phyloP scores from a whole-genome alignment of 768 basidiomycete species.

The Scleroderma citrinum region DNA sequence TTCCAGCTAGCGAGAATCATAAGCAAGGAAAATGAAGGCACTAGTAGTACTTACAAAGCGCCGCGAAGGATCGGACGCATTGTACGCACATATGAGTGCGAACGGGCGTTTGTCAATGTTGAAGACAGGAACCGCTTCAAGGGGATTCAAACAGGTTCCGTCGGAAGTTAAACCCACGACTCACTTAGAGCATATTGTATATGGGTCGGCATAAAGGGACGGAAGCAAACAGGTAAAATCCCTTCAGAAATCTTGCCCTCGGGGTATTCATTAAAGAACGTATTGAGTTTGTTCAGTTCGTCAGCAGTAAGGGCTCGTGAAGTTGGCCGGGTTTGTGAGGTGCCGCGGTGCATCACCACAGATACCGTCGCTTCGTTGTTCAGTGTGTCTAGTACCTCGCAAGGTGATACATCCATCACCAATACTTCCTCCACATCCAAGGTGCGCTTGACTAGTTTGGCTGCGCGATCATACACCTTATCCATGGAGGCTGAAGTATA shows the following conservation, averaged over 20 bases:
- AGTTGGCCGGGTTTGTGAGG: conserved; percentile 45
- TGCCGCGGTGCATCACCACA: conserved; percentile 66
- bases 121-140: conserved; percentile 80
- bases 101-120: conserved; percentile 92
- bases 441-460: conserved; percentile 82
- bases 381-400: conserved; percentile 76
- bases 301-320: conserved; percentile 55
- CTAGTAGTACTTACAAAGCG: conserved; percentile 57
- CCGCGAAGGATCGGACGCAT: conserved; percentile 71
- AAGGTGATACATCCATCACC: conserved; percentile 89
- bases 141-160: conserved; percentile 6
- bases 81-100: conserved; percentile 87
- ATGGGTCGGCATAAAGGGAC: conserved; percentile 71
- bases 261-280: conserved; percentile 73
- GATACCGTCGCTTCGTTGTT: conserved; percentile 55
- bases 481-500: conserved; percentile 57
- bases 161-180: conserved; percentile 20
- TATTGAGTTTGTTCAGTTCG: conserved; percentile 69
- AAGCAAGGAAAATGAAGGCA: conserved; percentile 3
- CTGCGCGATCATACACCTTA: conserved; percentile 84
- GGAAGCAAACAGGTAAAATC: conserved; percentile 76
- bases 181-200: conserved; percentile 86
- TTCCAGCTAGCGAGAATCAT: conserved; percentile 53
- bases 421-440: conserved; percentile 90
- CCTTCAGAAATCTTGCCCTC: conserved; percentile 88